Conservation (phyloP, 129 eudicot species). For the Apium graveolens region DNA sequence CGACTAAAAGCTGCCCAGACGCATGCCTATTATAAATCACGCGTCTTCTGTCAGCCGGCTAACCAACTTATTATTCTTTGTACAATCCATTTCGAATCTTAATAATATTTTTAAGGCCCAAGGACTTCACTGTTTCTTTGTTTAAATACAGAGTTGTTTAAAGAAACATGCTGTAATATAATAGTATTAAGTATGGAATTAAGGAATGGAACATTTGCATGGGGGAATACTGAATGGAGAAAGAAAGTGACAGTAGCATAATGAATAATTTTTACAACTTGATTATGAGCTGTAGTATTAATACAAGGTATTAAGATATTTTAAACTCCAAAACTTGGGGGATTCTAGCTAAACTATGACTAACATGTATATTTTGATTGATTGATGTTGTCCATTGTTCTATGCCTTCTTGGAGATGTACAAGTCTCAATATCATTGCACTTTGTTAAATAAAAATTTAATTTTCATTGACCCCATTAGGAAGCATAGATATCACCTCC, state of each 20-base stretch:
- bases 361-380: conserved; percentile 7
- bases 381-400: conserved; percentile 15
- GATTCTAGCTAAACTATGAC: conserved; percentile 4
- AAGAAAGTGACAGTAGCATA: conserved; percentile 8
- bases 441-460: background rate
- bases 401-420: conserved; percentile 14
- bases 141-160: background rate
- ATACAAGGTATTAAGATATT: background rate
- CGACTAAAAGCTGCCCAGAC: conserved; percentile 10
- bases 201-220: background rate
- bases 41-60: conserved; percentile 7
- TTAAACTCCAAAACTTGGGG: conserved; percentile 18
- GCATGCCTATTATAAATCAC: background rate
- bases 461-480: background rate
- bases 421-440: conserved; percentile 13
- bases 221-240: background rate
- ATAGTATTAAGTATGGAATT: background rate
- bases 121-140: background rate
- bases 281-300: background rate
- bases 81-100: background rate
- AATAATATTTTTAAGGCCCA: background rate
- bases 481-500: conserved; percentile 11
- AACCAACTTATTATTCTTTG: background rate
- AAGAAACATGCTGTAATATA: background rate
- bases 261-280: background rate